phyloP scores from a whole-genome alignment of 495 filamentous ascomycete species.

The Recurvomyces mirabilis region DNA sequence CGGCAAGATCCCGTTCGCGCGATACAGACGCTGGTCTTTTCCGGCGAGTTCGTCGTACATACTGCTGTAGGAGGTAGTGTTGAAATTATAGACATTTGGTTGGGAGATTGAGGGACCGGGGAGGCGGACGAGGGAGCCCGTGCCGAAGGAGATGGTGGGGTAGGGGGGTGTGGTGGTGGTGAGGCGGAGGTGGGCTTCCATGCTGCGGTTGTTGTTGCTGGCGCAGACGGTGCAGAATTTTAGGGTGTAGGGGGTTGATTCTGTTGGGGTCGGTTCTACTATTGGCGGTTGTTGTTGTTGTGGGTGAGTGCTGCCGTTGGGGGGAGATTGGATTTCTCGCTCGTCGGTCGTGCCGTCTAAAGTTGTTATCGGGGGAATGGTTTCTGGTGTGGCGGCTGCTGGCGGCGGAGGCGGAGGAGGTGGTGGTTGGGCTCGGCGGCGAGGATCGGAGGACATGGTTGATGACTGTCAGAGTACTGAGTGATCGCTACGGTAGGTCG shows the following conservation, averaged over 20 bases:
- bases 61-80: conserved; percentile 77
- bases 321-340: background rate
- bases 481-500: too few species aligned
- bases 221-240: conserved; percentile 98
- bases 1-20: conserved; percentile 80
- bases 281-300: background rate
- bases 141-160: conserved; percentile 96
- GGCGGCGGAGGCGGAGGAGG: conserved; percentile 6
- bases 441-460: conserved; percentile 1
- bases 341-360: background rate
- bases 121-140: conserved; percentile 85
- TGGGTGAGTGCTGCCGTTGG: background rate
- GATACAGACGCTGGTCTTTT: conserved; percentile 84
- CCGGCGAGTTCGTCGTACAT: conserved; percentile 81
- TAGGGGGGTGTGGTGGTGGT: conserved; percentile 57
- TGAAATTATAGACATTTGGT: conserved; percentile 96
- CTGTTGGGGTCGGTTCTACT: background rate
- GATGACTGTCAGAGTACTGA: background rate
- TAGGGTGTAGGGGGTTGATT: conserved; percentile 32
- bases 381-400: background rate
- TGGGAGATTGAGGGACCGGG: conserved; percentile 84
- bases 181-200: conserved; percentile 93
- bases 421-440: conserved; percentile 2
- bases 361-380: background rate
- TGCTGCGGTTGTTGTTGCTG: conserved; percentile 65